phyloP scores from a whole-genome alignment of 257 asterid species.

The Catharanthus roseus region DNA sequence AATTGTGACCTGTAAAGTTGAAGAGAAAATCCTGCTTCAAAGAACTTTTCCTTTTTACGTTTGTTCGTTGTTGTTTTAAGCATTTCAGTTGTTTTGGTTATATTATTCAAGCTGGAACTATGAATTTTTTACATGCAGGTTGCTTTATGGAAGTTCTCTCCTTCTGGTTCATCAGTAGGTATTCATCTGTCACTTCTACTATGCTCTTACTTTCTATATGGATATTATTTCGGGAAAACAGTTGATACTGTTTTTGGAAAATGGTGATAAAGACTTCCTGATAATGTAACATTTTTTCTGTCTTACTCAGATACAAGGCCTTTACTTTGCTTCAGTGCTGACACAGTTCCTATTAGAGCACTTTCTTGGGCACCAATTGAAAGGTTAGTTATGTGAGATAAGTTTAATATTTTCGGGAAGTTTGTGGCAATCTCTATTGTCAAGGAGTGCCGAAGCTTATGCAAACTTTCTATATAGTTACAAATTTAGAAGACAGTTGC shows the following conservation, averaged over 20 bases:
- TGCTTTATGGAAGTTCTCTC: conserved; percentile 82
- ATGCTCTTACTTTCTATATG: conserved; percentile 13
- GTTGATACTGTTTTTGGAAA: not conserved
- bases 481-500: not conserved
- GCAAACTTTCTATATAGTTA: not conserved
- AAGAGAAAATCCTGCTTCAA: not conserved
- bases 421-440: not conserved
- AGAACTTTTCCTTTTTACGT: not conserved
- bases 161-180: conserved; percentile 62
- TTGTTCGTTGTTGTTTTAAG: not conserved
- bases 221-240: conserved; percentile 15
- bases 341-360: conserved; percentile 74
- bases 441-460: not conserved
- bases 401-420: not conserved
- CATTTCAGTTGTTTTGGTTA: not conserved
- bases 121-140: conserved; percentile 40
- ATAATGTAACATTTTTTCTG: conserved; percentile 1
- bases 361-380: conserved; percentile 78
- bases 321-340: conserved; percentile 78
- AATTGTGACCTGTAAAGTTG: not conserved
- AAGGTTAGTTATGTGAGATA: conserved; percentile 42
- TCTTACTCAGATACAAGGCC: conserved; percentile 64
- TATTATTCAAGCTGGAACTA: not conserved
- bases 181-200: conserved; percentile 18
- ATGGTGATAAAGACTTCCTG: not conserved